Evolutionary conservation across 2,329 filamentous ascomycete species (phyloP).

Genomic region (Talaromyces amestolkiae): DNA sequence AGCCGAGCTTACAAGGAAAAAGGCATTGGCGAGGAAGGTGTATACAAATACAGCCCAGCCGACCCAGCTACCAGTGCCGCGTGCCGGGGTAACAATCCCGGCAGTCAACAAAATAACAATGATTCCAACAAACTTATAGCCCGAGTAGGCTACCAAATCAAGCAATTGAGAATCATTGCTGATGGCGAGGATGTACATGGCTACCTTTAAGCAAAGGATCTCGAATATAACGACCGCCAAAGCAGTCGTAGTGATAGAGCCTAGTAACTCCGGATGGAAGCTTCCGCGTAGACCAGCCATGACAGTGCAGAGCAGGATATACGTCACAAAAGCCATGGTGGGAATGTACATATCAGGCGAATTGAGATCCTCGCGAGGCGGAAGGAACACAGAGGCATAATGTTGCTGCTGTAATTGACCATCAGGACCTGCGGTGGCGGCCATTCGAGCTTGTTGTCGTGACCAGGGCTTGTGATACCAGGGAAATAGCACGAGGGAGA

Average conservation of each 20-base stretch:
- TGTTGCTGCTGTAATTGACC: slow-evolving; percentile 62
- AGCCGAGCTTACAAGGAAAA: slow-evolving; percentile 74
- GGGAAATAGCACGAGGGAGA: slow-evolving; percentile 90
- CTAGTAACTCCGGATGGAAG: slow-evolving; percentile 91
- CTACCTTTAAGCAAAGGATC: slow-evolving; percentile 84
- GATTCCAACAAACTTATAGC: slow-evolving; percentile 98
- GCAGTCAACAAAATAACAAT: slow-evolving; percentile 82
- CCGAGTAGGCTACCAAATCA: slow-evolving; percentile 91
- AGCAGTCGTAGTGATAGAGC: slow-evolving; percentile 81
- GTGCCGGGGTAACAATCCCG: slow-evolving; percentile 72
- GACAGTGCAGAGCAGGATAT: slow-evolving; percentile 89
- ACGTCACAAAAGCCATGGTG: slow-evolving; percentile 95
- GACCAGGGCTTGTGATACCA: slow-evolving; percentile 99
- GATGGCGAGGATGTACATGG: slow-evolving; percentile 90
- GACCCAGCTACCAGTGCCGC: slow-evolving; percentile 81
- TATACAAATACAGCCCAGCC: slow-evolving; percentile 89
- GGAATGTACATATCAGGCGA: slow-evolving; percentile 99
- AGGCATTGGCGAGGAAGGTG: slow-evolving; percentile 88
- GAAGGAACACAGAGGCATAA: slow-evolving; percentile 65
- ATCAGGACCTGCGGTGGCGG: slow-evolving; percentile 46
- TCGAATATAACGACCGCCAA: slow-evolving; percentile 81
- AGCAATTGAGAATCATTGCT: slow-evolving; percentile 90
- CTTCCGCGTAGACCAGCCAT: slow-evolving; percentile 84
- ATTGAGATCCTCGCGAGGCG: slow-evolving; percentile 92
- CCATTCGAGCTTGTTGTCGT: slow-evolving; percentile 68